phyloP scores from a whole-genome alignment of 163 green algal genomes.

The Chlamydomonas reinhardtii region DNA sequence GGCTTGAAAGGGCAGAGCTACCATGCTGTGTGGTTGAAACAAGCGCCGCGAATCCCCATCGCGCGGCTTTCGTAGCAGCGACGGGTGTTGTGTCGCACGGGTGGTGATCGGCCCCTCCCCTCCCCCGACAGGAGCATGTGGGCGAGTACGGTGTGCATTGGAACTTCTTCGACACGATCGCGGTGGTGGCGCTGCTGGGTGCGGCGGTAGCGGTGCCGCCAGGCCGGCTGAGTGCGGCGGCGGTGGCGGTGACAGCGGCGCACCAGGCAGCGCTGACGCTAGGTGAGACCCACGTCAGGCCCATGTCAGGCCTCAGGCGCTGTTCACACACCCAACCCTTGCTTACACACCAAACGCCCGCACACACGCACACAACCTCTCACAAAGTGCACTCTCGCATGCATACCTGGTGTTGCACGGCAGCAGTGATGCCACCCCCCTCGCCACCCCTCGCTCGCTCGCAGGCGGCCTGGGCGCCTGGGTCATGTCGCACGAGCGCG shows the following conservation, averaged over 20 bases:
- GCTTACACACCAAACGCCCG: no score
- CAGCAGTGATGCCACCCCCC: no score
- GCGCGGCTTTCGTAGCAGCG: no score
- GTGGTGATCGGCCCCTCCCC: no score
- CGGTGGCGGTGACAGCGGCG: slow-evolving; percentile 18
- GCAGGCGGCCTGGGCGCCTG: slow-evolving; percentile 47
- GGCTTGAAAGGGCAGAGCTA: no score
- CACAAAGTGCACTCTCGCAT: no score
- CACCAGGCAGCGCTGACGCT: slow-evolving; percentile 71
- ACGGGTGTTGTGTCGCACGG: no score
- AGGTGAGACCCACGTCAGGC: slow-evolving; percentile 1
- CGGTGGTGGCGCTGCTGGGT: slow-evolving; percentile 64
- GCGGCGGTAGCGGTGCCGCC: slow-evolving; percentile 29
- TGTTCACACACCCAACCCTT: no score
- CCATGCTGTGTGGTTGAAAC: no score
- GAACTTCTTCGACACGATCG: slow-evolving; percentile 98
- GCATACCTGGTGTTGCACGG: no score
- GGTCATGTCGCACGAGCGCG: slow-evolving; percentile 49
- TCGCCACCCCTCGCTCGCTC: not conserved
- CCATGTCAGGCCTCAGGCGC: not conserved
- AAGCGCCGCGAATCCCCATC: no score
- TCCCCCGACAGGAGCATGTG: slow-evolving; percentile 71
- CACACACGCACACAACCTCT: no score
- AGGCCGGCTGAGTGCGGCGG: slow-evolving; percentile 19
- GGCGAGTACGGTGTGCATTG: slow-evolving; percentile 95